A percentile compares a stretch with the other conserved stretches of the same genome.
phyloP scores from a whole-genome alignment of 2,329 filamentous ascomycete genomes.

The Nakataea oryzae region DNA sequence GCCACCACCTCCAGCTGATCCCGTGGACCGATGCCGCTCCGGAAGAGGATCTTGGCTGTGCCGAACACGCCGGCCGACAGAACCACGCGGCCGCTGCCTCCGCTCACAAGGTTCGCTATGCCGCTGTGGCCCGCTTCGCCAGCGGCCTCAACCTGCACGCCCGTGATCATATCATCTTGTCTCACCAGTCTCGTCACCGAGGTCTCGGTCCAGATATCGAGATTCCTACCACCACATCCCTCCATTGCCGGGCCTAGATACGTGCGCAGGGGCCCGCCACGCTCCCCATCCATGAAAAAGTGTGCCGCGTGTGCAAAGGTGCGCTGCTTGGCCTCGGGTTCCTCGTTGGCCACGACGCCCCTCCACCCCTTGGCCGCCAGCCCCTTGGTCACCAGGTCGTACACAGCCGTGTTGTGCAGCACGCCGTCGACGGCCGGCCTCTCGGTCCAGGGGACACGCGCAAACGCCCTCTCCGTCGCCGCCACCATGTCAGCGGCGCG shows the following conservation, averaged over 20 bases:
- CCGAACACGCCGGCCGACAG: slow-evolving; percentile 59
- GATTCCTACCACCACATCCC: slow-evolving; percentile 28
- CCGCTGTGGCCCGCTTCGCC: slow-evolving; percentile 27
- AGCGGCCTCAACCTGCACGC: slow-evolving; percentile 55
- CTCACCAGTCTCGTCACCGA: slow-evolving; percentile 56
- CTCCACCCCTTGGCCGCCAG: slow-evolving; percentile 27
- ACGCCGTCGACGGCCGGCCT: slow-evolving; percentile 54
- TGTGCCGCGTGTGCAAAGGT: slow-evolving; percentile 54
- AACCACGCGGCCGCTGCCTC: slow-evolving; percentile 49
- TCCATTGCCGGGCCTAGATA: slow-evolving; percentile 38
- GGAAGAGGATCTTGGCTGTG: slow-evolving; percentile 57
- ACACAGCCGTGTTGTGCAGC: slow-evolving; percentile 57
- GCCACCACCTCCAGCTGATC: slow-evolving; percentile 45
- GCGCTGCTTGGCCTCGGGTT: slow-evolving; percentile 53
- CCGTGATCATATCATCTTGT: slow-evolving; percentile 48
- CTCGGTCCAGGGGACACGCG: slow-evolving; percentile 56
- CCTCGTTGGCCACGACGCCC: slow-evolving; percentile 47
- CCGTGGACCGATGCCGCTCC: slow-evolving; percentile 55
- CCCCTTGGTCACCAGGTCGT: slow-evolving; percentile 48
- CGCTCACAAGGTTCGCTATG: slow-evolving; percentile 6
- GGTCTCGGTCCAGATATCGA: slow-evolving; percentile 48
- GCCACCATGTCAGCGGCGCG: slow-evolving; percentile 50
- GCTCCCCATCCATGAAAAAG: slow-evolving; percentile 57
- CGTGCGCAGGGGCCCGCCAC: slow-evolving; percentile 60
- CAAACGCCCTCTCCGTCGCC: slow-evolving; percentile 52